Base-by-base conservation (phyloP, 2,329 filamentous ascomycete species). In the Neophaeococcomyces aloes region DNA sequence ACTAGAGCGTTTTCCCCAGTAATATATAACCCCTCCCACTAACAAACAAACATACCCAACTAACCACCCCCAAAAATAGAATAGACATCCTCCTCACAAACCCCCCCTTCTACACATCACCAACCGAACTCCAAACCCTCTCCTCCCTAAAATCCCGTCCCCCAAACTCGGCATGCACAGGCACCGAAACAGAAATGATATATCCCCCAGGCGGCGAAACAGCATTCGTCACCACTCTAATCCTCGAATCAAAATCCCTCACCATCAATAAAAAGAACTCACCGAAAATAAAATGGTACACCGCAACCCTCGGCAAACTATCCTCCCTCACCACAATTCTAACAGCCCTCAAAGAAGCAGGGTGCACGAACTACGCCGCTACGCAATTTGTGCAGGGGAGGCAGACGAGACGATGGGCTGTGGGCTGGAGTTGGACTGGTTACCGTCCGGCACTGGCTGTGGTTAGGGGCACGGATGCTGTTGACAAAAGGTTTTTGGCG, bases 71-170 rank as follows among this genome's bases (percentile, higher is more conserved):
- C n/a, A n/a, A n/a, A n/a, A n/a, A 25, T 13, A 70, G 67, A 2
- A 69, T 94, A 33, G 81, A 89, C 58, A 95, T 96, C 59, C 79
- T 77, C 46, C 93, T 96, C 79, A 89, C 83, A 51, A 98, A 98
- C 53, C 91, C 91, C 0, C 91, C 91, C 0, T 98, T 98, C 65
- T 96, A 95, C 66, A 63, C 70, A n/a, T 87, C 84, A 0, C 65
- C 74, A 2, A 63, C 71, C 4, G 86, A 93, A 39, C 75, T 95
- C 62, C 53, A 72, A 2, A 64, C 68, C 3, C 81, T 81, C 1
- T 81, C 84, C 0, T 61, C 68, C 13, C 63, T 71, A 29, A 94
- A 95, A 61, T 64, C 71, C 2, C 70, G 72, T 0, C 78, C 78
- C 0, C 83, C 88, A 0, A 76, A 76, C 44, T 82, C 83, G 0